These are phyloP conservation scores for Aspergillus ruber DNA, from an alignment of 2,329 filamentous ascomycete genomes.

Conservation along the genomic window DNA sequence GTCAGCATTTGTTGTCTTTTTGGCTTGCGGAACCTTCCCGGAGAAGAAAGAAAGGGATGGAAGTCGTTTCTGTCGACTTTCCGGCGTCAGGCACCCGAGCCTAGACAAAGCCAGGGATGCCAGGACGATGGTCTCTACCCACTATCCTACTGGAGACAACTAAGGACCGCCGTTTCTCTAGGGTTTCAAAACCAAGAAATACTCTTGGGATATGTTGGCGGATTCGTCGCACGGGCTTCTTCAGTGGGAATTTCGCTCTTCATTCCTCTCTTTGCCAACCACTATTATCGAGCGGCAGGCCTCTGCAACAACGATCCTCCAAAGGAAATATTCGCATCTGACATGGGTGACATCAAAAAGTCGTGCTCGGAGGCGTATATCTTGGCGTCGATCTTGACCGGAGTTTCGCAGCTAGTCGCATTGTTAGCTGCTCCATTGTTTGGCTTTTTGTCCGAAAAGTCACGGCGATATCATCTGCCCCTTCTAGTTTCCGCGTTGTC, in stretches of 20 bases:
- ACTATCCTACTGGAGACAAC: slow-evolving; percentile 44
- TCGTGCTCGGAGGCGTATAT: slow-evolving; percentile 83
- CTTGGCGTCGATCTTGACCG: slow-evolving; percentile 78
- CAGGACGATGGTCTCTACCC: slow-evolving; percentile 3
- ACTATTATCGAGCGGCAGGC: slow-evolving; percentile 76
- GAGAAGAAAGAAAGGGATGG: slow-evolving; percentile 74
- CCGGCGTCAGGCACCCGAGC: slow-evolving; percentile 1
- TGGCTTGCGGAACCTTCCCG: slow-evolving; percentile 61
- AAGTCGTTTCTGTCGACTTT: slow-evolving; percentile 39
- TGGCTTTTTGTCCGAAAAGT: slow-evolving; percentile 71
- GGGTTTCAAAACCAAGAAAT: slow-evolving; percentile 73
- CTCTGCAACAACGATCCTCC: slow-evolving; percentile 57
- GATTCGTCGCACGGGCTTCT: slow-evolving; percentile 89
- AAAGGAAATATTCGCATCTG: slow-evolving; percentile 21
- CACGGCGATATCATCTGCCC: slow-evolving; percentile 62
- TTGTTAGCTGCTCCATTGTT: slow-evolving; percentile 80
- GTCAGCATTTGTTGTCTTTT: slow-evolving; percentile 72
- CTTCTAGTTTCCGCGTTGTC: slow-evolving; percentile 64
- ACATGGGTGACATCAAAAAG: slow-evolving; percentile 63
- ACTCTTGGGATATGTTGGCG: slow-evolving; percentile 80
- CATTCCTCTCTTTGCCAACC: slow-evolving; percentile 86
- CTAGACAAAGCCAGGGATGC: not conserved
- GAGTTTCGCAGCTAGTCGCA: slow-evolving; percentile 79
- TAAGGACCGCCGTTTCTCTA: slow-evolving; percentile 59
- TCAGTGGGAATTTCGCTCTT: slow-evolving; percentile 94